Evolutionary conservation across 108 stramenopile genomes (phyloP), one percentile per base, ranked within the genome.

Genomic region (Poteriospumella lacustris): DNA sequence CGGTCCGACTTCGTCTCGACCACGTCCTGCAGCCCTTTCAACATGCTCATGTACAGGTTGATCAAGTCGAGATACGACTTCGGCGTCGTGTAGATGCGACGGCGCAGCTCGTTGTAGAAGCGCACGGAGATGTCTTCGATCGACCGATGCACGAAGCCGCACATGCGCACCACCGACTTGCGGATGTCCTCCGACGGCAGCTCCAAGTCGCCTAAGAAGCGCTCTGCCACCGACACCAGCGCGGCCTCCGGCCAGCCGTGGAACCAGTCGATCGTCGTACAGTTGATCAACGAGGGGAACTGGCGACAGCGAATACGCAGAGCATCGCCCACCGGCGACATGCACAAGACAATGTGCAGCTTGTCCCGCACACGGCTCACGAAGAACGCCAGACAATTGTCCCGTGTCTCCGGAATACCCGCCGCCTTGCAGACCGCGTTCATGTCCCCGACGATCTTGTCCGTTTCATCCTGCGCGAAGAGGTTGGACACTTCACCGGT

Each of bases 21-120:
- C 0, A 42, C 47, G 0, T 42, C 78, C 60, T 85, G 89, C 59
- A 81, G 72, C 58, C 72, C 44, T 5, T 59, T 75, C 1, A 90
- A 81, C 84, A 82, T 81, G 19, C 28, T 43, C 39, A 68, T 82
- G 80, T 88, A 90, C 59, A 87, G 77, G 67, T 79, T 77, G 69
- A 90, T 87, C n/a, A 90, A 84, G 72, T 90, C 89, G 9, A 90
- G 83, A 84, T 88, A 90, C 0, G 68, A 72, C 86, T 90, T 90
- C 52, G 89, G 89, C 40, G 89, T 90, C 28, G 89, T 90, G 86
- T 90, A 90, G 1, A 89, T 85, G 0, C 77, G 68, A 1, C 89
- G 59, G 26, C 84, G 67, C 9, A 89, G 80, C 69, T 87, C 87
- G 1, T 81, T 81, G 59, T 77, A 89, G 85, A 89, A 90, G 26